A percentile compares a stretch with the other conserved stretches of the same genome.
Evolutionary conservation across 2,329 filamentous ascomycete species (phyloP).

Genomic region (Simplicillium sp.): DNA sequence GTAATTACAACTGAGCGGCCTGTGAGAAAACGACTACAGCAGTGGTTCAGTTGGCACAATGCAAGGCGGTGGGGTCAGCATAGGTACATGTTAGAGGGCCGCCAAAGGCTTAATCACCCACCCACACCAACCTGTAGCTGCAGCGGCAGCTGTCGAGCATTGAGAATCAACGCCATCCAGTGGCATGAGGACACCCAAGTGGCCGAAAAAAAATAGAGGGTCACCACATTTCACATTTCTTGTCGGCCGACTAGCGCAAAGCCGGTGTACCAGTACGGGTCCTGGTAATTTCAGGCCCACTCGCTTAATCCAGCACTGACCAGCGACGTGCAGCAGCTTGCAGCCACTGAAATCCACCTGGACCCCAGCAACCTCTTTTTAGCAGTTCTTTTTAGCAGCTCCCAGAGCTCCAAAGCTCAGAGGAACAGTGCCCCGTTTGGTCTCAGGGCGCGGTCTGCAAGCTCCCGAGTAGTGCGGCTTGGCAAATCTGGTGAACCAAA

Average conservation of each 20-base stretch:
- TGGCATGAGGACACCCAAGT: too few relatives aligned
- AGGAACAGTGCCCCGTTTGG: background rate
- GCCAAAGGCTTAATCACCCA: too few relatives aligned
- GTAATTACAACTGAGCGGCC: too few relatives aligned
- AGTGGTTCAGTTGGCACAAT: too few relatives aligned
- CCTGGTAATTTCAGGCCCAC: slow-evolving; percentile 21
- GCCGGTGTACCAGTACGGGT: slow-evolving; percentile 1
- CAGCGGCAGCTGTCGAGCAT: too few relatives aligned
- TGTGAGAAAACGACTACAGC: too few relatives aligned
- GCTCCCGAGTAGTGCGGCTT: slow-evolving; percentile 2
- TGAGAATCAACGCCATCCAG: too few relatives aligned
- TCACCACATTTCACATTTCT: background rate
- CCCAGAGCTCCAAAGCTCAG: slow-evolving; percentile 2
- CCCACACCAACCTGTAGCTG: too few relatives aligned
- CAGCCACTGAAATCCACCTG: background rate
- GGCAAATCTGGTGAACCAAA: too few relatives aligned
- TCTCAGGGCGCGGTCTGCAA: background rate
- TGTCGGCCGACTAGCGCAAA: slow-evolving; percentile 13
- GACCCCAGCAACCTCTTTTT: slow-evolving; percentile 4
- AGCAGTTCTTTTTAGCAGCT: background rate
- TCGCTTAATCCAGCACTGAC: slow-evolving; percentile 20
- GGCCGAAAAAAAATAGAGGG: too few relatives aligned
- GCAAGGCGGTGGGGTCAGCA: too few relatives aligned
- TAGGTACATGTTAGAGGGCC: too few relatives aligned
- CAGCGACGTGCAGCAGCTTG: slow-evolving; percentile 7